Percentiles rank a stretch among this genome's conserved stretches.
phyloP scores from a whole-genome alignment of 257 asterid species.

The Nicotiana obtusifolia region DNA sequence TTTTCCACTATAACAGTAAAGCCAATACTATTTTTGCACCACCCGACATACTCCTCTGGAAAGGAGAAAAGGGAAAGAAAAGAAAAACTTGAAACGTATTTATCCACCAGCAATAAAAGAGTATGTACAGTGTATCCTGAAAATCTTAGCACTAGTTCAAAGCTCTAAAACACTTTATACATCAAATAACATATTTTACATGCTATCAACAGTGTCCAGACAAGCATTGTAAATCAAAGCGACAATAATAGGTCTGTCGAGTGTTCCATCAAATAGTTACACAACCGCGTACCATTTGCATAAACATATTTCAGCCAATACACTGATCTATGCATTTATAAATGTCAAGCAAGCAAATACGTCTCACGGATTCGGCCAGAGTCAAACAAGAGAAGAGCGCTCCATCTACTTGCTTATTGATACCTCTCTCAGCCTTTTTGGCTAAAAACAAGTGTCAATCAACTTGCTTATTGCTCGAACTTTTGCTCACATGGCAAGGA shows the following conservation, averaged over 20 bases:
- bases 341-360: background rate
- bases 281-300: background rate
- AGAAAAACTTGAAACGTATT: background rate
- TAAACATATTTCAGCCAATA: background rate
- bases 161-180: background rate
- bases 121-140: background rate
- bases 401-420: conserved; percentile 26
- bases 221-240: background rate
- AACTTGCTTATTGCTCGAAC: conserved; percentile 26
- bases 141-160: background rate
- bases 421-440: background rate
- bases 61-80: background rate
- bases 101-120: background rate
- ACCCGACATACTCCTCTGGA: background rate
- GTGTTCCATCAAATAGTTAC: background rate
- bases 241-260: background rate
- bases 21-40: background rate
- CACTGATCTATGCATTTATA: background rate
- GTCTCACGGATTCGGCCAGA: background rate
- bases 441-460: conserved; percentile 11
- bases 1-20: background rate
- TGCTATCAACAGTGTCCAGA: background rate
- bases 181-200: background rate
- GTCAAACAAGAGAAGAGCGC: background rate
- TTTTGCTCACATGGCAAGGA: conserved; percentile 38